Base-by-base conservation (phyloP, 306 rosid genomes). In the Styphnolobium japonicum region DNA sequence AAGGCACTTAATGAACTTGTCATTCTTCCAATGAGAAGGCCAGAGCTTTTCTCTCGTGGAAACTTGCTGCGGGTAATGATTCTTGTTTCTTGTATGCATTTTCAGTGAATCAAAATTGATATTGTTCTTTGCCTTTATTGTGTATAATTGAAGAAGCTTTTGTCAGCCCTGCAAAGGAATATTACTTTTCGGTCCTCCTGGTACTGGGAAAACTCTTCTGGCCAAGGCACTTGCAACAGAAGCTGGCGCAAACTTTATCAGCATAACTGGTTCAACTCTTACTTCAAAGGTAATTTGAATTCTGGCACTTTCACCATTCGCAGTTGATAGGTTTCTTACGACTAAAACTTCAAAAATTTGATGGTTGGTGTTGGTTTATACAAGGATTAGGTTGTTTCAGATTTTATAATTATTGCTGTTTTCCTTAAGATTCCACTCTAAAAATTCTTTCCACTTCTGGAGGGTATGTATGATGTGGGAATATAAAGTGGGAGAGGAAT, bases 141-240 rank as follows among this genome's bases (percentile, higher is more conserved):
- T 84, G 66, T 52, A 49, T 84, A 71, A 71, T 70, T 53, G 83
- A 77, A 33, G 39, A 58, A 63, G 65, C 45, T 29, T 71, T 72
- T 64, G 19, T 71, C 89, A 95, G 99, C 99, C 99, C 61, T 91
- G 97, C 89, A 95, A 93, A 85, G 99, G 99, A 83, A 95, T 95
- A 78, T 71, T 95, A 79, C 98, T 95, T 70, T 95, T 95, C 81
- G 98, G 98, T 81, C 98, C 98, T 79, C 98, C 98, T 80, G 99
- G 99, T 70, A 95, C 99, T 67, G 99, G 99, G 77, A 95, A 95
- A 88, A 95, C 99, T 65, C 99, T 95, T 83, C 84, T 95, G 67
- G 99, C 99, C 51, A 95, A 95, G 90, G 99, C 99, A 66, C 96
- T 95, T 68, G 98, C 99, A 15, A 95, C 98, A 0, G 99, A 95